These are phyloP conservation scores for Lablab purpureus DNA, from an alignment of 306 rosid species.

Conservation along the genomic window DNA sequence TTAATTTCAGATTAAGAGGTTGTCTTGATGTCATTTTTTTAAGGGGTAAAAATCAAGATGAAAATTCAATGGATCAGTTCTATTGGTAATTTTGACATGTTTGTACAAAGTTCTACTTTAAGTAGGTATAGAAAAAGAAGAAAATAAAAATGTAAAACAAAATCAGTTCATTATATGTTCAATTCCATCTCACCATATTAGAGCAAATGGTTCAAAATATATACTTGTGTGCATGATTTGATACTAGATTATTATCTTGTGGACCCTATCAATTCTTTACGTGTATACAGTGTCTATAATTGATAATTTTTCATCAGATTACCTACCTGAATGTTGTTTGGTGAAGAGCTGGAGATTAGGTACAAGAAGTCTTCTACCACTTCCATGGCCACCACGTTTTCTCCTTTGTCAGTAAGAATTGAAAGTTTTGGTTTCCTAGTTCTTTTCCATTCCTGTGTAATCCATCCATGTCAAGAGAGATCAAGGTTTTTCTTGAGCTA, in stretches of 20 bases:
- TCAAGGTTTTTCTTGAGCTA: conserved; percentile 4
- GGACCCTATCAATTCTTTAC: not conserved
- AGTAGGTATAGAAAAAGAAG: not conserved
- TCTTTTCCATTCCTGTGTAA: conserved; percentile 74
- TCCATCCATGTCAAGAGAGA: conserved; percentile 47
- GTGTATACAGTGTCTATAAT: conserved; percentile 3
- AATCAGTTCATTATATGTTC: no score
- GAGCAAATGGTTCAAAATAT: conserved; percentile 8
- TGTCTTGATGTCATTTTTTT: conserved; percentile 19
- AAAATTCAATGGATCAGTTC: not conserved
- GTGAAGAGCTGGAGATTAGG: conserved; percentile 66
- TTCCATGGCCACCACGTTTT: conserved; percentile 63
- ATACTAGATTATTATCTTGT: not conserved
- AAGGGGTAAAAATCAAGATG: not conserved
- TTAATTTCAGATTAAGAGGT: conserved; percentile 41
- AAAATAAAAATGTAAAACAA: not conserved
- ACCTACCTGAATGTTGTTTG: conserved; percentile 75
- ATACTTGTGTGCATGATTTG: not conserved
- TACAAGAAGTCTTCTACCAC: conserved; percentile 80
- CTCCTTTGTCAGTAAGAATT: conserved; percentile 62
- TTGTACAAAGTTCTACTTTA: not conserved
- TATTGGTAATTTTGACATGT: not conserved
- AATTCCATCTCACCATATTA: not conserved
- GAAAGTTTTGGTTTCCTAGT: conserved; percentile 62
- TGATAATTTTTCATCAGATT: conserved; percentile 14